phyloP scores from a whole-genome alignment of 2,329 filamentous ascomycete species.

The Pyrenophora teres region DNA sequence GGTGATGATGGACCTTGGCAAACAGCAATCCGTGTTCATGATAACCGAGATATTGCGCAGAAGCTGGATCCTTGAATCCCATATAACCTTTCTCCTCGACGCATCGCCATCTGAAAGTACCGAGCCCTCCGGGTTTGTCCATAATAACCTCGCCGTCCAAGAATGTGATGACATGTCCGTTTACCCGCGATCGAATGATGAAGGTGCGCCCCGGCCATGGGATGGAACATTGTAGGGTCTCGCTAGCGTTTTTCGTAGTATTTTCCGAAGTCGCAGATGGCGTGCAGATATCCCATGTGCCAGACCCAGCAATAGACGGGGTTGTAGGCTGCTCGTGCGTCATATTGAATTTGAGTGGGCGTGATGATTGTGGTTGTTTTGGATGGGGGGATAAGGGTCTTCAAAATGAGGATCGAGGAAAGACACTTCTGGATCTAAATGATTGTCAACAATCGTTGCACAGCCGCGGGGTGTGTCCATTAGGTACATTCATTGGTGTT shows the following conservation, averaged over 20 bases:
- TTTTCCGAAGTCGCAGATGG: slow-evolving; percentile 10
- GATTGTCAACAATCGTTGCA: too few relatives aligned
- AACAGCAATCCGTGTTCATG: slow-evolving; percentile 2
- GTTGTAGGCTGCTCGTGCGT: slow-evolving; percentile 1
- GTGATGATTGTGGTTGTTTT: too few relatives aligned
- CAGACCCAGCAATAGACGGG: slow-evolving; percentile 4
- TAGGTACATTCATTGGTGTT: too few relatives aligned
- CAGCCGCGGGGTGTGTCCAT: too few relatives aligned
- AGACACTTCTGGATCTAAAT: too few relatives aligned
- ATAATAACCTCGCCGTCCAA: slow-evolving; percentile 37
- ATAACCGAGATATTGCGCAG: slow-evolving; percentile 17
- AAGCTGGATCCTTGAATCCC: slow-evolving; percentile 46
- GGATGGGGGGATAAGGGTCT: too few relatives aligned
- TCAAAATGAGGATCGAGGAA: too few relatives aligned
- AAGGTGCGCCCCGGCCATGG: slow-evolving; percentile 37
- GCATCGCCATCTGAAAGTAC: slow-evolving; percentile 46
- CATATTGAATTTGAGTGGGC: not conserved
- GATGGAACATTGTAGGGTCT: slow-evolving; percentile 7
- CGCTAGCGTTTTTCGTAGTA: slow-evolving; percentile 2
- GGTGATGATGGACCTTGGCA: slow-evolving; percentile 2
- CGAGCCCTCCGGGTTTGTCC: slow-evolving; percentile 27
- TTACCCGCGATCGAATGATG: slow-evolving; percentile 38
- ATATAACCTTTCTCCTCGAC: slow-evolving; percentile 48
- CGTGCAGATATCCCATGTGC: slow-evolving; percentile 5
- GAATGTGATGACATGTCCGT: slow-evolving; percentile 39